Conservation (phyloP, 345 rosid species). For the Turnera subulata region DNA sequence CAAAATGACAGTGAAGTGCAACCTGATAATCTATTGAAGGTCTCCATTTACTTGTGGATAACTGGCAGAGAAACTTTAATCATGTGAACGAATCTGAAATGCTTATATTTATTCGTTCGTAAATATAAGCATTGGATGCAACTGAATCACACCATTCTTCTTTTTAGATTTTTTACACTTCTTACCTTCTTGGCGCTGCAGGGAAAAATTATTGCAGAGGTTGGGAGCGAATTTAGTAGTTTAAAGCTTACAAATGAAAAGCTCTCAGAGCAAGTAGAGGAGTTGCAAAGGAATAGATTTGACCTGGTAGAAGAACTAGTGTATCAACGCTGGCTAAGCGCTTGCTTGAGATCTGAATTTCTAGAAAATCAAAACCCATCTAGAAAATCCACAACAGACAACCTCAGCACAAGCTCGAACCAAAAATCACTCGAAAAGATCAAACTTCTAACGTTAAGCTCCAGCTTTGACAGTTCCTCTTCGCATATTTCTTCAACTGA, state of each 20-base stretch:
- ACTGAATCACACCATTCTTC: too few species aligned
- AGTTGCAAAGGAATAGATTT: slow-evolving; percentile 33
- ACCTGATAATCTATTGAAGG: too few species aligned
- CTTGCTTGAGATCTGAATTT: slow-evolving; percentile 34
- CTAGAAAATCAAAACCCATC: slow-evolving; percentile 8
- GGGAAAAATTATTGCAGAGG: slow-evolving; percentile 12
- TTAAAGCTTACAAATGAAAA: slow-evolving; percentile 19
- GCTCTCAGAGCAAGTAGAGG: slow-evolving; percentile 24
- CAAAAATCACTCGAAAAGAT: slow-evolving; percentile 2
- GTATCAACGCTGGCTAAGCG: slow-evolving; percentile 37
- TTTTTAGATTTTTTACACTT: background rate
- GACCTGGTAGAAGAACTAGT: slow-evolving; percentile 39
- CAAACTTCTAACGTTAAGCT: background rate
- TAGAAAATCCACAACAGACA: background rate
- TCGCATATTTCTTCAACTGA: slow-evolving; percentile 15
- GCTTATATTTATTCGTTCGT: too few species aligned
- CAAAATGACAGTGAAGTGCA: too few species aligned
- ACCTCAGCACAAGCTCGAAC: slow-evolving; percentile 2
- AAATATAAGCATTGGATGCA: too few species aligned
- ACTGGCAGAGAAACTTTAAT: too few species aligned
- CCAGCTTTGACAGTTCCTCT: slow-evolving; percentile 9
- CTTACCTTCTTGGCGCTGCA: slow-evolving; percentile 7
- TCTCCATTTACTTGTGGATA: too few species aligned
- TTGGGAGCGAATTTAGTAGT: slow-evolving; percentile 11
- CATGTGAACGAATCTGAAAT: too few species aligned